Percentiles rank a stretch among this genome's conserved stretches.
phyloP scores from a whole-genome alignment of 768 basidiomycete species.

The Mycena crocata region DNA sequence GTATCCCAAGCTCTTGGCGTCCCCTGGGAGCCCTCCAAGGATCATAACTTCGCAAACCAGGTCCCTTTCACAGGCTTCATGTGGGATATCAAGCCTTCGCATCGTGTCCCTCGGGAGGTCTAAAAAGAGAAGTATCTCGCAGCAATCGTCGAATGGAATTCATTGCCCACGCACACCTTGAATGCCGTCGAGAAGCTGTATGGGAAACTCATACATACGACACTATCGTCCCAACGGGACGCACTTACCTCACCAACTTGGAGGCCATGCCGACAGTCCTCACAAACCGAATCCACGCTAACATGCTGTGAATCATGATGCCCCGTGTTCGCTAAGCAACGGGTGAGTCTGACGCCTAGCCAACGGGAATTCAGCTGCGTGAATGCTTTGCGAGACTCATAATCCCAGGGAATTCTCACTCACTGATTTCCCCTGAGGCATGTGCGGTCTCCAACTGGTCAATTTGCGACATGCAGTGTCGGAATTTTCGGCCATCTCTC shows the following conservation, averaged over 20 bases:
- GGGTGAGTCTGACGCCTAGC: slow-evolving; percentile 19
- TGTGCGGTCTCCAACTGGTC: slow-evolving; percentile 2
- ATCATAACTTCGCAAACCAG: slow-evolving; percentile 17
- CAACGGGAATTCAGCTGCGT: slow-evolving; percentile 16
- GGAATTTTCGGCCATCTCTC: slow-evolving; percentile 9
- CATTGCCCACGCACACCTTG: slow-evolving; percentile 40
- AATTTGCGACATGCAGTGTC: slow-evolving; percentile 2
- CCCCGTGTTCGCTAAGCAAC: slow-evolving; percentile 1
- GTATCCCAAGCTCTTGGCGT: slow-evolving; percentile 33
- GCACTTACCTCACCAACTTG: slow-evolving; percentile 54
- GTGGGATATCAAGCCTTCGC: slow-evolving; percentile 31
- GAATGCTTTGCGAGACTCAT: slow-evolving; percentile 18
- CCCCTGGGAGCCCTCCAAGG: slow-evolving; percentile 36
- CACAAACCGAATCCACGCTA: slow-evolving; percentile 41
- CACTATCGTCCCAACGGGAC: slow-evolving; percentile 42
- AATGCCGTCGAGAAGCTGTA: slow-evolving; percentile 48
- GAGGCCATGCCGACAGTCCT: slow-evolving; percentile 50
- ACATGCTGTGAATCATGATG: slow-evolving; percentile 10
- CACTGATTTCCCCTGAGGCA: slow-evolving; percentile 12
- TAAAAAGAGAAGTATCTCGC: slow-evolving; percentile 19
- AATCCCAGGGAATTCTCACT: slow-evolving; percentile 16
- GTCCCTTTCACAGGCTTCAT: slow-evolving; percentile 37
- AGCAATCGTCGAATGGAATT: background rate
- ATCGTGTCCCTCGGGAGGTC: background rate
- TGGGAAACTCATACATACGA: slow-evolving; percentile 53